Percentiles rank a stretch among this genome's conserved stretches.
phyloP scores from a whole-genome alignment of 225 moss, liverwort and hornwort genomes.

The Neckera pumila region DNA sequence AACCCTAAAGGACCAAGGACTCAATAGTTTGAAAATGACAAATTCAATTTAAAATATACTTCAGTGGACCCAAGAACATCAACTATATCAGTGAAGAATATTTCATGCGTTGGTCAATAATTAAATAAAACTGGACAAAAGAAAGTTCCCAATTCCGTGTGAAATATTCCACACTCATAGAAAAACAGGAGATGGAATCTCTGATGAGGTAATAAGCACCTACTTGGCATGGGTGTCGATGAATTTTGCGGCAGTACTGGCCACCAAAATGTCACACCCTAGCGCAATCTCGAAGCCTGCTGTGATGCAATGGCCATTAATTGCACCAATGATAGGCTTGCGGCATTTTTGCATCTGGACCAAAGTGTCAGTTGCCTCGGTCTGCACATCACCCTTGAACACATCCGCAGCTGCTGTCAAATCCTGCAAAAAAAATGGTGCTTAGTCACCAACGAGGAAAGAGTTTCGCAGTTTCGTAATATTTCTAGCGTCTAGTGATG shows the following conservation, averaged over 20 bases:
- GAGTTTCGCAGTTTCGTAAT: not conserved
- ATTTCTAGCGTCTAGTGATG: not conserved
- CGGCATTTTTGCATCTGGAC: constrained; percentile 70
- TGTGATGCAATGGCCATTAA: constrained; percentile 85
- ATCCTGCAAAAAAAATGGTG: constrained; percentile 24
- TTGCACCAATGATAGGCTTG: constrained; percentile 93
- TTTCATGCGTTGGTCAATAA: not conserved
- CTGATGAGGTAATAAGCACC: not conserved
- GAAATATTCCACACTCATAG: not conserved
- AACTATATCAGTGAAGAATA: not conserved
- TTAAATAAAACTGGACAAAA: not conserved
- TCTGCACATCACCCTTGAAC: constrained; percentile 60
- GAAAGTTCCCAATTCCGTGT: not conserved
- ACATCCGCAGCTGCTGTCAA: constrained; percentile 73
- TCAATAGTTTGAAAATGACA: not conserved
- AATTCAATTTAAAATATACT: not conserved
- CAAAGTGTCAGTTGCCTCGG: constrained; percentile 48
- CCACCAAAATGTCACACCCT: constrained; percentile 85
- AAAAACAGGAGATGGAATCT: not conserved
- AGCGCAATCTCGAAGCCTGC: constrained; percentile 86
- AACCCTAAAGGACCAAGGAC: not conserved
- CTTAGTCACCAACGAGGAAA: not conserved
- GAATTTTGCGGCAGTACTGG: constrained; percentile 76
- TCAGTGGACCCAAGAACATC: not conserved
- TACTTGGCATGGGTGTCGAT: constrained; percentile 97